Evolutionary conservation across 805 yeast species (phyloP).

Genomic region (Dipodascus albidus): DNA sequence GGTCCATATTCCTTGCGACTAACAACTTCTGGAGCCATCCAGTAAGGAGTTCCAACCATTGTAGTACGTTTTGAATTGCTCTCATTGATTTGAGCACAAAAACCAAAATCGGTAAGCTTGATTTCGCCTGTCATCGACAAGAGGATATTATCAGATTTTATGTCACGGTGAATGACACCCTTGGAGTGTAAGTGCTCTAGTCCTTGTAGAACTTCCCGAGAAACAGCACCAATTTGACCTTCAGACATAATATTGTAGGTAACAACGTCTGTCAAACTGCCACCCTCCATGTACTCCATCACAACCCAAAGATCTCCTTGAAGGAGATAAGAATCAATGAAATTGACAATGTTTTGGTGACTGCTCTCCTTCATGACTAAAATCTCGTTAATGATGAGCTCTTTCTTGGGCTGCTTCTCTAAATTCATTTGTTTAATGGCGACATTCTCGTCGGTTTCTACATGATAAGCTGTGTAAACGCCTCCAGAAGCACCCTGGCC

Average conservation of each 20-base stretch:
- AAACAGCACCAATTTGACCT: constrained; percentile 83
- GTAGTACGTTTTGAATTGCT: constrained; percentile 65
- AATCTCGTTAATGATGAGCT: constrained; percentile 89
- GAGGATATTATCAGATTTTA: constrained; percentile 89
- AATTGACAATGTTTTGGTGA: constrained; percentile 91
- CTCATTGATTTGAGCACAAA: constrained; percentile 71
- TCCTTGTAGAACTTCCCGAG: constrained; percentile 84
- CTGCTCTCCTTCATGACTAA: constrained; percentile 93
- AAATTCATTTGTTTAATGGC: constrained; percentile 96
- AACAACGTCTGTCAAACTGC: constrained; percentile 90
- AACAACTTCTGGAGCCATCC: constrained; percentile 89
- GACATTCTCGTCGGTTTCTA: constrained; percentile 52
- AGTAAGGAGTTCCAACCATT: constrained; percentile 81
- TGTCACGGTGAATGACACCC: constrained; percentile 92
- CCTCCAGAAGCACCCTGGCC: constrained; percentile 99
- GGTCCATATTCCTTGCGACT: constrained; percentile 71
- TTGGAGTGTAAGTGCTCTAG: constrained; percentile 84
- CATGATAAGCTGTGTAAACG: constrained; percentile 68
- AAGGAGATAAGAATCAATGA: constrained; percentile 71
- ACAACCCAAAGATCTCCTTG: constrained; percentile 95
- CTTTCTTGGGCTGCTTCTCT: constrained; percentile 85
- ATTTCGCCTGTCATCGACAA: constrained; percentile 74
- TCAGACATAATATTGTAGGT: constrained; percentile 78
- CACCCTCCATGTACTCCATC: constrained; percentile 99
- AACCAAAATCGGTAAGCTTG: constrained; percentile 89